Evolutionary conservation across 202 grass and related monocot genomes (phyloP).

Genomic region (Panicum hallii): DNA sequence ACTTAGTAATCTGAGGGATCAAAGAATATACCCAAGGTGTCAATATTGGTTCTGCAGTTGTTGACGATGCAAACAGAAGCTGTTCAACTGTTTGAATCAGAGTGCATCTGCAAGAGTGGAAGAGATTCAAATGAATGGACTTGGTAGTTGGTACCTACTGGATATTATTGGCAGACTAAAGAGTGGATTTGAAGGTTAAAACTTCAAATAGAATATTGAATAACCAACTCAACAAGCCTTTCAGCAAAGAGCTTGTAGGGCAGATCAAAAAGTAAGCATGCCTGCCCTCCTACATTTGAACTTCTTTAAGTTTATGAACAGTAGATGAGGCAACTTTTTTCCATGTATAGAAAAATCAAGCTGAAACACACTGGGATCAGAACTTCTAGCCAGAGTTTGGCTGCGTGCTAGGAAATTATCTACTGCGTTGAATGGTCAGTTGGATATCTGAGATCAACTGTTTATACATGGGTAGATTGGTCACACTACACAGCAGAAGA

Average conservation of each 20-base stretch:
- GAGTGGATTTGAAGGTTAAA: slow-evolving; percentile 12
- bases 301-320: neutral
- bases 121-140: slow-evolving; percentile 7
- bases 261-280: slow-evolving; percentile 17
- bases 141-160: neutral
- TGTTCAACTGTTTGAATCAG: slow-evolving; percentile 96
- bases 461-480: neutral
- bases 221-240: slow-evolving; percentile 5
- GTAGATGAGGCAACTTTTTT: neutral
- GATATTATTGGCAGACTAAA: neutral
- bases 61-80: slow-evolving; percentile 87
- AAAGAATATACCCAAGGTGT: slow-evolving; percentile 77
- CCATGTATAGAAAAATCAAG: slow-evolving; percentile 2
- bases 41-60: slow-evolving; percentile 92
- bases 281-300: neutral
- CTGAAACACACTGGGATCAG: neutral
- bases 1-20: slow-evolving; percentile 1
- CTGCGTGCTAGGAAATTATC: slow-evolving; percentile 11
- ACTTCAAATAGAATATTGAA: slow-evolving; percentile 26
- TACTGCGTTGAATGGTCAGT: neutral
- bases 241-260: neutral
- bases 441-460: slow-evolving; percentile 5
- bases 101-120: slow-evolving; percentile 70
- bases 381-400: slow-evolving; percentile 8
- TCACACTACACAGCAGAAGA: slow-evolving; percentile 1